Evolutionary conservation across 352 stramenopile genomes (phyloP).

Genomic region (Globisporangium spiculum): DNA sequence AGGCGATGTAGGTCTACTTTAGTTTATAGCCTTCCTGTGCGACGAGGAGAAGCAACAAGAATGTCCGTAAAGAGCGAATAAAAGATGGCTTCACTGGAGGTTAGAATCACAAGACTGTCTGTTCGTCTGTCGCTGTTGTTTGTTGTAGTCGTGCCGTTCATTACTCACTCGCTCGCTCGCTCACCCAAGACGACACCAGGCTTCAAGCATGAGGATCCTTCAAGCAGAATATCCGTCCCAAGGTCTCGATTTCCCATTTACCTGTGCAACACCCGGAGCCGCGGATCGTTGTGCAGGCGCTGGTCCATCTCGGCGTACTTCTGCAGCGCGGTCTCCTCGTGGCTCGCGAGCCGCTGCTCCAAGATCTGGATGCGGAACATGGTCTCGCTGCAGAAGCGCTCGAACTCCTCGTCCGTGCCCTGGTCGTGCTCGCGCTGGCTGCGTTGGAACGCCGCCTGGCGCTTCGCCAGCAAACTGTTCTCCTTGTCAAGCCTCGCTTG

Average conservation of each 20-base stretch:
- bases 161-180: background rate
- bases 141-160: constrained; percentile 1
- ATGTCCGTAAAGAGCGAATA: constrained; percentile 67
- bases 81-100: constrained; percentile 68
- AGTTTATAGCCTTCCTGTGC: constrained; percentile 32
- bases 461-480: constrained; percentile 88
- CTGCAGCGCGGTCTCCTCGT: constrained; percentile 91
- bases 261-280: constrained; percentile 70
- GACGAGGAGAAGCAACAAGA: constrained; percentile 7
- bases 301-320: constrained; percentile 95
- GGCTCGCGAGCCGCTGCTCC: constrained; percentile 88
- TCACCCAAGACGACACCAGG: background rate
- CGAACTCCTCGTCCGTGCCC: constrained; percentile 91
- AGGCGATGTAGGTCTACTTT: constrained; percentile 26
- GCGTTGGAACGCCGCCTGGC: constrained; percentile 90
- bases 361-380: constrained; percentile 97
- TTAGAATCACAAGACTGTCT: constrained; percentile 11
- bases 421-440: constrained; percentile 91
- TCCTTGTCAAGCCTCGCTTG: constrained; percentile 92
- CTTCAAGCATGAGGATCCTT: background rate
- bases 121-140: background rate
- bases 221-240: background rate
- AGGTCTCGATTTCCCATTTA: constrained; percentile 22
- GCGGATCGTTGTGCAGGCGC: constrained; percentile 84
- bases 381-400: constrained; percentile 92